Evolutionary conservation across 805 yeast genomes (phyloP).

Genomic region (Saturnispora saitoi): DNA sequence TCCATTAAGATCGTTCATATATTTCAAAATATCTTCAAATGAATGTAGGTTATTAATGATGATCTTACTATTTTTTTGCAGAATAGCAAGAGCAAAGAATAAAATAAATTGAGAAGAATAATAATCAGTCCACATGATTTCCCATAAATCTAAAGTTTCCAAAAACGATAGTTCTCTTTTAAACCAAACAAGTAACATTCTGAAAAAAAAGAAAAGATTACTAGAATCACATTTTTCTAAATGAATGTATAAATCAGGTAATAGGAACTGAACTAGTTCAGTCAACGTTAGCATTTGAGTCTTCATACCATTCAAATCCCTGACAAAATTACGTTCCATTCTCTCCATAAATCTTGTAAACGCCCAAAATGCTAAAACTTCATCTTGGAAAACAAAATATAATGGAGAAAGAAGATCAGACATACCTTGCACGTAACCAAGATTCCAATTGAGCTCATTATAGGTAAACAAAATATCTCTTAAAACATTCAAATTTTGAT

Average conservation of each 20-base stretch:
- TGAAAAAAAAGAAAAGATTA: slow-evolving; percentile 85
- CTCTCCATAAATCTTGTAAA: slow-evolving; percentile 83
- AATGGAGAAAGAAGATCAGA: slow-evolving; percentile 84
- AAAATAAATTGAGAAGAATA: slow-evolving; percentile 82
- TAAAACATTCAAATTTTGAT: slow-evolving; percentile 65
- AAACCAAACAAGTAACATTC: slow-evolving; percentile 93
- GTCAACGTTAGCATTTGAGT: slow-evolving; percentile 77
- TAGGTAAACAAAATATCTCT: slow-evolving; percentile 78
- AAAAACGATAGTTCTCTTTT: slow-evolving; percentile 83
- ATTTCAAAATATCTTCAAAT: slow-evolving; percentile 88
- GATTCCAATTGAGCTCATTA: slow-evolving; percentile 70
- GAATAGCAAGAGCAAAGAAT: slow-evolving; percentile 79
- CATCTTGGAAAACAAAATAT: slow-evolving; percentile 59
- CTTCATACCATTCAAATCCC: slow-evolving; percentile 91
- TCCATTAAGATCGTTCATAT: slow-evolving; percentile 82
- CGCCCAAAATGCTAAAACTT: slow-evolving; percentile 78
- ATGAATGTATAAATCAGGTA: slow-evolving; percentile 77
- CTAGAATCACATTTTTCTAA: slow-evolving; percentile 81
- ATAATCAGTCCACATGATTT: slow-evolving; percentile 80
- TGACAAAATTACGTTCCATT: slow-evolving; percentile 88
- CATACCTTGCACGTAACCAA: slow-evolving; percentile 99
- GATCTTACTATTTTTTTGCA: slow-evolving; percentile 76
- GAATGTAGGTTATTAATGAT: slow-evolving; percentile 64
- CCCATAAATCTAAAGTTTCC: slow-evolving; percentile 82
- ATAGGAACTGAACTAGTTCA: slow-evolving; percentile 81